Evolutionary conservation across 306 rosid genomes (phyloP).

Genomic region (Prinsepia uniflora): DNA sequence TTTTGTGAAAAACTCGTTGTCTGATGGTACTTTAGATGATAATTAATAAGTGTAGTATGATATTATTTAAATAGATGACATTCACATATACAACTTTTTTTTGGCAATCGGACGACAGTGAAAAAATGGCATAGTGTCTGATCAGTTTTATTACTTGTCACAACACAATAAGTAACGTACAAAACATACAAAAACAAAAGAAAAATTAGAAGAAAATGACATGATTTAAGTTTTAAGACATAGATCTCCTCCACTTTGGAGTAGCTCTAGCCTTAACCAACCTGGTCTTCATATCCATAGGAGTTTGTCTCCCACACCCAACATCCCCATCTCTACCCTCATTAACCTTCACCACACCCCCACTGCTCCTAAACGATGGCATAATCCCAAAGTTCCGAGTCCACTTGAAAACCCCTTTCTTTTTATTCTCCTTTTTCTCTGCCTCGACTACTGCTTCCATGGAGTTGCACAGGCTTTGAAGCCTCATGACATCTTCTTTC

Average conservation of each 20-base stretch:
- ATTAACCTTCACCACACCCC: constrained; percentile 20
- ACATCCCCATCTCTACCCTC: constrained; percentile 30
- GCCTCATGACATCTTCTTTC: constrained; percentile 67
- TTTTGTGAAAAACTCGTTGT: no score
- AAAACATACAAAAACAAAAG: no score
- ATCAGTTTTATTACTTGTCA: no score
- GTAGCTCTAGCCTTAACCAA: constrained; percentile 42
- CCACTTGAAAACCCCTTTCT: constrained; percentile 63
- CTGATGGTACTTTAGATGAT: no score
- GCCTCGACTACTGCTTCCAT: constrained; percentile 52
- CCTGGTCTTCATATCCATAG: constrained; percentile 55
- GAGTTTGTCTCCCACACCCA: constrained; percentile 54
- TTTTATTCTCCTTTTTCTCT: constrained; percentile 58
- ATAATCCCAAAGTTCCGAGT: constrained; percentile 42
- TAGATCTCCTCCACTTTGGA: constrained; percentile 69
- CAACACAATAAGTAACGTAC: no score
- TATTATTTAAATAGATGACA: no score
- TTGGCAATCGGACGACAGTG: no score
- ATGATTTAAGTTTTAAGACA: constrained; percentile 34
- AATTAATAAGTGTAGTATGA: no score
- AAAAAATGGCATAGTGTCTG: no score
- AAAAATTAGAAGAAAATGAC: no score
- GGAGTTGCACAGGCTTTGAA: constrained; percentile 57
- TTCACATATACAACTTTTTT: no score
- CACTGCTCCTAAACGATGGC: constrained; percentile 28